phyloP scores from a whole-genome alignment of 164 flowering plant genomes.

The Santalum album region DNA sequence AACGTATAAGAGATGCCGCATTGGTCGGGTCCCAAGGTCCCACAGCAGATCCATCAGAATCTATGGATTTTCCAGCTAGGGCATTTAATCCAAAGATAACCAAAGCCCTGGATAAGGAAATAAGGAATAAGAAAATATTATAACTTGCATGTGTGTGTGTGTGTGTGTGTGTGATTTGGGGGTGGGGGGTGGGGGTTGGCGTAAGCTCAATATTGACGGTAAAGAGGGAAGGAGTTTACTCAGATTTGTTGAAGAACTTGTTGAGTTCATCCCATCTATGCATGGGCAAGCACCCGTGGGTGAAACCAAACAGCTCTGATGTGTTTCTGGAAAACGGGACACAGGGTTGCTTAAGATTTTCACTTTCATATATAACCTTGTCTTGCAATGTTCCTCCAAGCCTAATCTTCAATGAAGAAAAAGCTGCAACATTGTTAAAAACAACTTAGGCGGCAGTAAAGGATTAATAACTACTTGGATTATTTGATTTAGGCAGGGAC shows the following conservation, averaged over 20 bases:
- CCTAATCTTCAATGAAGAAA: constrained; percentile 80
- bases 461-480: background rate
- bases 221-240: constrained; percentile 27
- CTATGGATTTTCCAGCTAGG: constrained; percentile 41
- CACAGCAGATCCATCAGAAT: constrained; percentile 27
- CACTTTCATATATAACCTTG: constrained; percentile 52
- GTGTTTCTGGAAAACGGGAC: constrained; percentile 30
- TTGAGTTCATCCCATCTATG: constrained; percentile 83
- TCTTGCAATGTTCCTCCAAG: constrained; percentile 88
- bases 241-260: constrained; percentile 51
- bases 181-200: no score
- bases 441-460: background rate
- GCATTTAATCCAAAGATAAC: constrained; percentile 82
- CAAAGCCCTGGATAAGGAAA: constrained; percentile 42
- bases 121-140: background rate
- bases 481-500: no score
- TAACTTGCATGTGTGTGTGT: no score
- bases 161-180: no score
- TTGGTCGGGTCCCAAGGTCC: constrained; percentile 74
- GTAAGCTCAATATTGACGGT: background rate
- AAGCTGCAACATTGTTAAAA: constrained; percentile 36
- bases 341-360: constrained; percentile 37
- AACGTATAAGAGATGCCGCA: constrained; percentile 60
- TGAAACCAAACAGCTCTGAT: constrained; percentile 62
- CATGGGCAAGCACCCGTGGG: constrained; percentile 75